phyloP scores from a whole-genome alignment of 176 grass and related monocot species.

The Musa schizocarpa region DNA sequence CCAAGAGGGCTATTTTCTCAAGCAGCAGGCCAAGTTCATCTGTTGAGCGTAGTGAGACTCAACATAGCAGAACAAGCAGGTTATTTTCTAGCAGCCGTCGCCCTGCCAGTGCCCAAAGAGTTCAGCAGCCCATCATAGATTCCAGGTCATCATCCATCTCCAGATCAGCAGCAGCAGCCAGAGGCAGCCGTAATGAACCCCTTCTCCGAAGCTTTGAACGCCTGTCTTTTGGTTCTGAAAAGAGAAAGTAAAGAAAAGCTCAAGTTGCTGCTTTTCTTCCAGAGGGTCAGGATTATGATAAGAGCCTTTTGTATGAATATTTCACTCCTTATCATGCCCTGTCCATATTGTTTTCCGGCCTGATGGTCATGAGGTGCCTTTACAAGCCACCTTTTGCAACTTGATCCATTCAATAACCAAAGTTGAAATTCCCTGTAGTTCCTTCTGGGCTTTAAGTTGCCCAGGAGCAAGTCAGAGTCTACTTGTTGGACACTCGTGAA shows the following conservation, averaged over 20 bases:
- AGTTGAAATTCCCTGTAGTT: neutral
- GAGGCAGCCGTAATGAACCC: conserved; percentile 44
- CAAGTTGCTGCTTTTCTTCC: neutral
- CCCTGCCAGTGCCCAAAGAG: conserved; percentile 47
- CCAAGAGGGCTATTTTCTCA: conserved; percentile 44
- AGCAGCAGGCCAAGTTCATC: conserved; percentile 47
- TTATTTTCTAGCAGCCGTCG: conserved; percentile 52
- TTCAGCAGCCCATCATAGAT: conserved; percentile 31
- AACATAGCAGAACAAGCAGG: conserved; percentile 46
- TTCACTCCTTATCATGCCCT: no score
- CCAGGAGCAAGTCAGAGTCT: neutral
- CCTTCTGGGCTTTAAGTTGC: neutral
- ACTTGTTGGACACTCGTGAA: neutral
- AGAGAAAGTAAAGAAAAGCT: conserved; percentile 37
- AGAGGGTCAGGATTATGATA: neutral
- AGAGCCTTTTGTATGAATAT: no score
- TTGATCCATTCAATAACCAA: neutral
- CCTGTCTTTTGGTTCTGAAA: conserved; percentile 40
- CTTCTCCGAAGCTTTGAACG: conserved; percentile 53
- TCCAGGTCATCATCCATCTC: conserved; percentile 49
- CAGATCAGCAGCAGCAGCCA: conserved; percentile 40
- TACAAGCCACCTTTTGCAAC: neutral
- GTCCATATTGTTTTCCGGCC: neutral
- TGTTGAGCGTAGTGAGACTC: conserved; percentile 40
- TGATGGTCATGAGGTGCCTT: neutral